Evolutionary conservation across 305 asterid species (phyloP).

Genomic region (Solanum chacoense): DNA sequence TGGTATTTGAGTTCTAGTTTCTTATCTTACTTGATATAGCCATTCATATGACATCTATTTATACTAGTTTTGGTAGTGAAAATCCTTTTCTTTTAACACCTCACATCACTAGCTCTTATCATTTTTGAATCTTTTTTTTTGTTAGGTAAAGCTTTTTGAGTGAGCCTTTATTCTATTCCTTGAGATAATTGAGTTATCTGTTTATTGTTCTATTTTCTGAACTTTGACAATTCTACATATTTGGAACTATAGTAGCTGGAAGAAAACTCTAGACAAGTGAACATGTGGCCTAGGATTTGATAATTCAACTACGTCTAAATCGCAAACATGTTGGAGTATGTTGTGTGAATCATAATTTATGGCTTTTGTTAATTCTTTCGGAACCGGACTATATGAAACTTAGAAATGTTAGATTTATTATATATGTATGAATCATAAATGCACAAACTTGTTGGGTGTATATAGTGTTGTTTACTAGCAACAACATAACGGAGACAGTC

Average conservation of each 20-base stretch:
- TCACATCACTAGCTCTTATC: neutral
- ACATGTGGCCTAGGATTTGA: neutral
- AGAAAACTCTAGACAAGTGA: neutral
- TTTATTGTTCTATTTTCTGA: neutral
- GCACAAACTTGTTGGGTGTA: neutral
- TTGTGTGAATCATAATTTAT: neutral
- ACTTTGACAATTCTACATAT: neutral
- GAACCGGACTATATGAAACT: neutral
- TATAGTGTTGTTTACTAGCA: neutral
- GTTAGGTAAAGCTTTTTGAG: neutral
- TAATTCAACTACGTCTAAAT: neutral
- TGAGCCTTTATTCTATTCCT: neutral
- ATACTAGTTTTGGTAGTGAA: neutral
- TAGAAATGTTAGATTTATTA: neutral
- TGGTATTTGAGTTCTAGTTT: neutral
- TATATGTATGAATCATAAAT: neutral
- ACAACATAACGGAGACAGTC: neutral
- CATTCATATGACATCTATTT: neutral
- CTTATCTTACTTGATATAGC: neutral
- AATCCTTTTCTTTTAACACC: neutral
- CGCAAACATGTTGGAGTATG: neutral
- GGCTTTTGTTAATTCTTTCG: neutral
- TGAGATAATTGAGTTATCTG: neutral
- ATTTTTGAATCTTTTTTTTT: neutral
- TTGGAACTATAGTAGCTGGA: neutral